Evolutionary conservation across 371 early-diverging fungal species (phyloP), one percentile per base, ranked within the genome.

Genomic region (Rhizomucor pusillus): DNA sequence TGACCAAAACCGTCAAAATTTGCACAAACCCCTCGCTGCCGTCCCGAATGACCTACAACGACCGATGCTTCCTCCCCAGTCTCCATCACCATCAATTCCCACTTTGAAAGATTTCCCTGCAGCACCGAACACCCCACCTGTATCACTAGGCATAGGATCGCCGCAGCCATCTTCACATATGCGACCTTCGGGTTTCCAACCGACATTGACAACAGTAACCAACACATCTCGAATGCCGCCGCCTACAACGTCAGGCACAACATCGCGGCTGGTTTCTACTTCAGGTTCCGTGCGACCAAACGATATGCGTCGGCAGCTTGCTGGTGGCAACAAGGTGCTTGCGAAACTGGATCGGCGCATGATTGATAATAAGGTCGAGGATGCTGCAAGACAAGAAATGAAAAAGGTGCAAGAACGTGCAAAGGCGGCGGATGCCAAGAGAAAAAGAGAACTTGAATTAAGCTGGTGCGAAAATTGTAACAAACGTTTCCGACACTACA

Each of bases 391-490:
- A 54, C 43, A 35, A 19, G 39, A 46, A 50, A 51, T 25, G 46
- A 50, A 45, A 20, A 54, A 23, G 39, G 53, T 24, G 36, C 39
- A 51, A 29, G 29, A 47, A 47, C 47, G 56, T 25, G 46, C 47
- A 51, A 33, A 34, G 33, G 37, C 41, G 46, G 41, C 37, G 11
- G 50, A 49, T n/a, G 45, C 41, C 18, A 33, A 46, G 23, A 41
- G 29, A 39, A 52, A 48, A 49, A 48, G 40, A 36, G 51, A 54
- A 18, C 56, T 56, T 6, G 67, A 63, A 6, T 43, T 59, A 19
- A 62, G 62, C 3, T 75, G 50, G 24, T 75, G 76, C 43, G 76
- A 75, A 35, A 75, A 69, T 37, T 75, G 76, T 53, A 67, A 67
- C 35, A 50, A 55, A 36, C 43, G 56, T 13, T 75, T 66, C 52